Base-by-base conservation (phyloP, 176 grass and related monocot species). In the Metroxylon sagu region DNA sequence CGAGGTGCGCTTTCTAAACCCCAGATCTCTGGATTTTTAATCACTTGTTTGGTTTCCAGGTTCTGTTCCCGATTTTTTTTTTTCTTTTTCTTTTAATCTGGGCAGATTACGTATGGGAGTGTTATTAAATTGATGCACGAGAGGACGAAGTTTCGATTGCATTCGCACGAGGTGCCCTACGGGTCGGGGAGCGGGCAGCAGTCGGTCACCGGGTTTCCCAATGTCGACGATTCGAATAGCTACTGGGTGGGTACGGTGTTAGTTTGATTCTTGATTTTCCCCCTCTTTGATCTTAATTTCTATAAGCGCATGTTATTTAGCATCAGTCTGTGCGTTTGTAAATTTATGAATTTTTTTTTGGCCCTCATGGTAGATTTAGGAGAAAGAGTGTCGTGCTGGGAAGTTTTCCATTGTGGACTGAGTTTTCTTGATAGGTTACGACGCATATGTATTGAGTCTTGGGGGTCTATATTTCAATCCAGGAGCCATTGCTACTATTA, bases 141-240 rank as follows among this genome's bases (percentile, higher is more conserved):
- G 27, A 85, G 65, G 76, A 82, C 87, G 16, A 90, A 90, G 79
- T 76, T 74, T 56, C 76, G 87, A 60, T 67, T 90, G 49, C 87
- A 90, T 73, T 90, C 87, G 30, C 87, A 90, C 67, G 87, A 90
- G 26, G 75, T 90, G 60, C 82, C 87, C 4, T 90, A 90, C 19
- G 87, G 87, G 15, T 85, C 87, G 0, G 87, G 87, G 59, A 90
- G 87, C 72, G 87, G 87, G 14, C 82, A 90, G 76, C 87, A 85
- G 53, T 85, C 87, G 17, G 87, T 90, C 56, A 90, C 87, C 5
- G 87, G 82, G 10, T 83, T 82, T 19, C 82, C 87, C 6, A 65
- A 83, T 53, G 79, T 72, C 14, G 79, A 80, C n/a, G 87, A 90
- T 68, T 70, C 82, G 14, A 90, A 90, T 74, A 90, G 87, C 65